Base-by-base conservation (phyloP, 208 protist species). In the Trypanosoma avium region DNA sequence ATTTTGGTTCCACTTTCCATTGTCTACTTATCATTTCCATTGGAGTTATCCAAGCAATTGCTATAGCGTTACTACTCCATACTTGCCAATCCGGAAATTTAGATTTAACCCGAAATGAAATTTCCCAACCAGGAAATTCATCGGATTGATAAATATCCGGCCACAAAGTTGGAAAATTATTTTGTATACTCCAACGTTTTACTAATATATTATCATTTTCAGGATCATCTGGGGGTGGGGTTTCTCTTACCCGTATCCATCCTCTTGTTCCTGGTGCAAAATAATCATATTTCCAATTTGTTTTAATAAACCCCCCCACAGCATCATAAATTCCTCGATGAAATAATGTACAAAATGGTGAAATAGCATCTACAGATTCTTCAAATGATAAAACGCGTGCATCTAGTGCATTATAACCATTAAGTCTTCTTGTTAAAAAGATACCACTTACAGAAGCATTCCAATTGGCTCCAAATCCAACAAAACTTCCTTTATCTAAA, bases 291-390 rank as follows among this genome's bases (percentile, higher is more conserved):
- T 54, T 1, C 27, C 50, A 21, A 13, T 47, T 3, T 27, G 54
- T 33, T 10, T 15, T 38, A 9, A 53, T 60, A 15, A 73, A 47
- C 40, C 73, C 73, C 35, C 73, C 73, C 17, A 70, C 52, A 9
- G 61, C 50, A 38, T 79, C 59, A 50, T 70, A 70, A n/a, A 58
- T 9, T 0, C 22, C 32, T 42, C 65, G 65, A 67, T 62, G 6
- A 38, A 65, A 78, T 48, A 73, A 50, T 29, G 53, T 57, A 54
- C 73, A 78, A 45, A 73, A 67, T 40, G 71, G 66, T 29, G 73
- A 70, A 15, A 50, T 67, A 7, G 60, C 73, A 45, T 68, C 67
- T 4, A 78, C 50, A 19, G 50, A 35, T 53, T 68, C 66, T 38
- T 73, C 73, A 15, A 19, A 46, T 6, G 15, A 15, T 43, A 40